Conservation (phyloP, 306 rosid genomes). For the Geum urbanum region DNA sequence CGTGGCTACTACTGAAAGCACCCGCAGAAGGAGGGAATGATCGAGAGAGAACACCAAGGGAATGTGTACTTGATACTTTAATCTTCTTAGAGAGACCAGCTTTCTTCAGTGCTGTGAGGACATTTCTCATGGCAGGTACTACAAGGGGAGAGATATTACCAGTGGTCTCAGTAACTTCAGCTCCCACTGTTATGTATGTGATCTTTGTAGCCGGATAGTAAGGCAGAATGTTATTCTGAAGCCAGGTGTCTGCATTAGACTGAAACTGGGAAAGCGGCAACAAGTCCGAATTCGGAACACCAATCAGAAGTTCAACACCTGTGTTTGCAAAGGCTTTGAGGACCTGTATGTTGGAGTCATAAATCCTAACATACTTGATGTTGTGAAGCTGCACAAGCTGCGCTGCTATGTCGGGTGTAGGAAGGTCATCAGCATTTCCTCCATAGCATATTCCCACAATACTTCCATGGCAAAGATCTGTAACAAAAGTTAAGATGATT, state of each 20-base stretch:
- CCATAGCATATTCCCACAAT: constrained; percentile 89
- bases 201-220: constrained; percentile 86
- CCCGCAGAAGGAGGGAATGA: constrained; percentile 99
- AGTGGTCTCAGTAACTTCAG: constrained; percentile 80
- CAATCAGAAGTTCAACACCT: constrained; percentile 87
- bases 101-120: constrained; percentile 71
- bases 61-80: constrained; percentile 86
- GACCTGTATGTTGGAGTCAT: constrained; percentile 80
- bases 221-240: constrained; percentile 80
- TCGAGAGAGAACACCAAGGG: constrained; percentile 89
- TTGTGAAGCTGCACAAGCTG: constrained; percentile 80
- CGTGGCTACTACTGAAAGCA: constrained; percentile 83
- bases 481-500: constrained; percentile 17
- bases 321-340: constrained; percentile 93
- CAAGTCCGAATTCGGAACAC: constrained; percentile 75
- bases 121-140: constrained; percentile 91
- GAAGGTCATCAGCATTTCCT: constrained; percentile 94
- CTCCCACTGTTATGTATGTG: constrained; percentile 85
- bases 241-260: constrained; percentile 86
- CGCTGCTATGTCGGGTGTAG: constrained; percentile 89
- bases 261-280: constrained; percentile 88
- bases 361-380: constrained; percentile 74
- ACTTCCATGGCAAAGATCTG: constrained; percentile 78
- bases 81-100: constrained; percentile 77
- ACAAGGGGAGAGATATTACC: constrained; percentile 61